phyloP scores from a whole-genome alignment of 345 rosid species.

The Aquilaria malaccensis region DNA sequence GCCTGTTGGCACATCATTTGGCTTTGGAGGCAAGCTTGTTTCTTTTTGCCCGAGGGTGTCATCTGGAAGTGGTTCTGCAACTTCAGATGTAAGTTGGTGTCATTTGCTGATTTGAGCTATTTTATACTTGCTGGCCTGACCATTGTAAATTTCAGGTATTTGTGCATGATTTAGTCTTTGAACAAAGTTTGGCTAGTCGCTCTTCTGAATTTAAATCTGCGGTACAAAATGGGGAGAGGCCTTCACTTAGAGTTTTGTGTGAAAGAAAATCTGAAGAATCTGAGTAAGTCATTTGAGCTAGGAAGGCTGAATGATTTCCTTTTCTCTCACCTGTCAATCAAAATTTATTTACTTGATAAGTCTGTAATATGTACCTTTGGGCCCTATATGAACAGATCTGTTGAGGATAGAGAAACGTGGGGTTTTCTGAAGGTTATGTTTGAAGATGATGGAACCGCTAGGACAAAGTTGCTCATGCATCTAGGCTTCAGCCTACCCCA shows the following conservation, averaged over 20 bases:
- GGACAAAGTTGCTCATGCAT: constrained; percentile 81
- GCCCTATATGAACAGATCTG: constrained; percentile 31
- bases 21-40: constrained; percentile 96
- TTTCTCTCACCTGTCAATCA: too few species aligned
- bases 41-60: constrained; percentile 54
- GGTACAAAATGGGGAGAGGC: constrained; percentile 75
- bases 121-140: constrained; percentile 4
- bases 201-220: constrained; percentile 90
- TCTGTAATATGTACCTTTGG: too few species aligned
- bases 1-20: constrained; percentile 90
- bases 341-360: too few species aligned
- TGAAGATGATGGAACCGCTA: constrained; percentile 89
- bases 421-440: constrained; percentile 82
- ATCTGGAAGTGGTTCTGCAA: constrained; percentile 28
- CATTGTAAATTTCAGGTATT: constrained; percentile 42
- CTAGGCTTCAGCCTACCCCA: constrained; percentile 80
- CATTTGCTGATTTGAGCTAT: too few species aligned
- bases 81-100: constrained; percentile 54
- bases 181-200: constrained; percentile 64
- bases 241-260: constrained; percentile 64
- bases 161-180: constrained; percentile 76
- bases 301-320: neutral
- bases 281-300: constrained; percentile 46
- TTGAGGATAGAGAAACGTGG: constrained; percentile 93
- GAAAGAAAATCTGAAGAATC: constrained; percentile 79